phyloP scores from a whole-genome alignment of 2,329 filamentous ascomycete species.

The Fusarium longipes region DNA sequence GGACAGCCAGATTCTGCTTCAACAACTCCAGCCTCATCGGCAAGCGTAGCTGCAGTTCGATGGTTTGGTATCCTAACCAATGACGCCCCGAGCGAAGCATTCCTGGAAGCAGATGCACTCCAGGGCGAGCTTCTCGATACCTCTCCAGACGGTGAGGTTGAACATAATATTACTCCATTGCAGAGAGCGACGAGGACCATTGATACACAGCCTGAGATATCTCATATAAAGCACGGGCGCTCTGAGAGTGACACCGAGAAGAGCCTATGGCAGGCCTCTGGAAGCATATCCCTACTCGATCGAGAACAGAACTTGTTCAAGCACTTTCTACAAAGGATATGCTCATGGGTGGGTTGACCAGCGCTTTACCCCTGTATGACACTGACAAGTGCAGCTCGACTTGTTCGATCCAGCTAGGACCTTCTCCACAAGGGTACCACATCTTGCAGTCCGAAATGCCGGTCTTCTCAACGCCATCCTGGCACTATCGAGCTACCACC shows the following conservation, averaged over 20 bases:
- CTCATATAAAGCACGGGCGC: not conserved
- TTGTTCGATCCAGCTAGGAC: conserved; percentile 39
- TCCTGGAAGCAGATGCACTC: not conserved
- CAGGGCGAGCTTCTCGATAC: conserved; percentile 25
- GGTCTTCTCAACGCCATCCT: conserved; percentile 68
- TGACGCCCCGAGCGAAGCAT: conserved; percentile 22
- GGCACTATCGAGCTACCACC: conserved; percentile 58
- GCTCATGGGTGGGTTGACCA: conserved; percentile 36
- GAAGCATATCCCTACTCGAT: conserved; percentile 37
- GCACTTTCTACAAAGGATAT: conserved; percentile 42
- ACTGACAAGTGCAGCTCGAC: conserved; percentile 26
- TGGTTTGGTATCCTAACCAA: conserved; percentile 44
- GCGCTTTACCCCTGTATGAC: rapidly evolving
- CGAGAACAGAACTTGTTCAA: conserved; percentile 41
- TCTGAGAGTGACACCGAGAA: conserved; percentile 4
- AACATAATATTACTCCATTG: conserved; percentile 25
- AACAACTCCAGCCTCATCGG: conserved; percentile 40
- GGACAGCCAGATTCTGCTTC: conserved; percentile 34
- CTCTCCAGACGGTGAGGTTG: not conserved
- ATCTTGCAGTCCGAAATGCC: conserved; percentile 54
- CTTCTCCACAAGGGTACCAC: conserved; percentile 39
- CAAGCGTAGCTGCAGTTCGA: conserved; percentile 40
- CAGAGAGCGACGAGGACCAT: conserved; percentile 37
- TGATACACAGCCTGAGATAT: conserved; percentile 21
- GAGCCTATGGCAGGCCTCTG: conserved; percentile 38